phyloP scores from a whole-genome alignment of 1,284 basidiomycete genomes.

The Ceratobasidium sp. region DNA sequence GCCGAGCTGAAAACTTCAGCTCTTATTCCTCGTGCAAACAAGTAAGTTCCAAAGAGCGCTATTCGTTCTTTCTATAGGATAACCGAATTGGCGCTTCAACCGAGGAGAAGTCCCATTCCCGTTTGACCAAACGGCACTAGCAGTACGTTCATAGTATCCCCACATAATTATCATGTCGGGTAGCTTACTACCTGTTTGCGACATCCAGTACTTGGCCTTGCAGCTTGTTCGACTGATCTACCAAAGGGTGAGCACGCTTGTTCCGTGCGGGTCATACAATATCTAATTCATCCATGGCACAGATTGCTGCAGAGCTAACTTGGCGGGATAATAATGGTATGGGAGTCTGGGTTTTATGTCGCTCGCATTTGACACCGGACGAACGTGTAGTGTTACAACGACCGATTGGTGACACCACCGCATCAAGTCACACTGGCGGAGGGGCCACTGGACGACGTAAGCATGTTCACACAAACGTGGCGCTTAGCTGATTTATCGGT shows the following conservation, averaged over 20 bases:
- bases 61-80: too few species aligned
- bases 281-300: too few species aligned
- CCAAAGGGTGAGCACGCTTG: background rate
- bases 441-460: conserved; percentile 5
- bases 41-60: too few species aligned
- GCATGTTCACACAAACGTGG: background rate
- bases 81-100: too few species aligned
- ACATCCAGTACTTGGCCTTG: background rate
- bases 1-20: too few species aligned
- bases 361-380: background rate
- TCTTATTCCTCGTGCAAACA: too few species aligned
- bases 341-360: background rate
- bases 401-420: background rate
- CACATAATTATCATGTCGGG: too few species aligned
- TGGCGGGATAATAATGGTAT: background rate
- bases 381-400: background rate
- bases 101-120: too few species aligned
- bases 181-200: too few species aligned
- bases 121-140: too few species aligned
- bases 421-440: background rate
- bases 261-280: background rate
- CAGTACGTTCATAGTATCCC: too few species aligned
- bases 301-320: background rate
- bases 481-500: too few species aligned
- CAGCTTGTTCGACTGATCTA: background rate